Percentiles rank a stretch among this genome's conserved stretches.
phyloP scores from a whole-genome alignment of 2,329 filamentous ascomycete genomes.

The Zasmidium citrigriseum region DNA sequence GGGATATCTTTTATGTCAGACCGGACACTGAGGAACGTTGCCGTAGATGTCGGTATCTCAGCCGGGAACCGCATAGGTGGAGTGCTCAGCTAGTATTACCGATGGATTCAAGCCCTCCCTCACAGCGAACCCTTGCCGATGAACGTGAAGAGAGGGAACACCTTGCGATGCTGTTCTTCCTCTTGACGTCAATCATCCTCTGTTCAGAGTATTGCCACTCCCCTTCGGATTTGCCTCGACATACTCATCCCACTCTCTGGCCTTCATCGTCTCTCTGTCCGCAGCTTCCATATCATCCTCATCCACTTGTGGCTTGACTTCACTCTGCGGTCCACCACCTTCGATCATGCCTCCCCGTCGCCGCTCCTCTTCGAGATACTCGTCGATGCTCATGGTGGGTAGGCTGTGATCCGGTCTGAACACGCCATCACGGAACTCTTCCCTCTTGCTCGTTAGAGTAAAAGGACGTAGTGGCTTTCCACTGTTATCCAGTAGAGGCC shows the following conservation, averaged over 20 bases:
- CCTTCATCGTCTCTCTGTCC: slow-evolving; percentile 90
- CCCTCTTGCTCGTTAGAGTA: slow-evolving; percentile 71
- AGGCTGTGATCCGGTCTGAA: slow-evolving; percentile 90
- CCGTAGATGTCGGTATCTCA: no score
- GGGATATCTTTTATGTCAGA: background rate
- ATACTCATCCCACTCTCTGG: slow-evolving; percentile 92
- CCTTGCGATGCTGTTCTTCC: no score
- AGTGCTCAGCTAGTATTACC: no score
- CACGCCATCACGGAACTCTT: slow-evolving; percentile 75
- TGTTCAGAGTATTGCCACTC: slow-evolving; percentile 79
- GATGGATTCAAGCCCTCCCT: no score
- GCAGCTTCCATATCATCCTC: slow-evolving; percentile 89
- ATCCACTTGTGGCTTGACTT: slow-evolving; percentile 69
- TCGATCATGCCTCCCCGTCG: slow-evolving; percentile 85
- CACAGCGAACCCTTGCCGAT: no score
- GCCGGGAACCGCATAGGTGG: no score
- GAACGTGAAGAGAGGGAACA: no score
- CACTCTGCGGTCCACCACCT: slow-evolving; percentile 78
- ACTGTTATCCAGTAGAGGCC: slow-evolving; percentile 71
- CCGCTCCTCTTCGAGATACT: slow-evolving; percentile 91
- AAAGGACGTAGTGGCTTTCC: slow-evolving; percentile 91
- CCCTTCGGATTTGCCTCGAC: slow-evolving; percentile 85
- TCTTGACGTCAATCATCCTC: slow-evolving; percentile 59
- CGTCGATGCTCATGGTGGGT: slow-evolving; percentile 96
- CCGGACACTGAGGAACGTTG: no score